Evolutionary conservation across 2,329 filamentous ascomycete species (phyloP).

Genomic region (Aspergillus fijiensis): DNA sequence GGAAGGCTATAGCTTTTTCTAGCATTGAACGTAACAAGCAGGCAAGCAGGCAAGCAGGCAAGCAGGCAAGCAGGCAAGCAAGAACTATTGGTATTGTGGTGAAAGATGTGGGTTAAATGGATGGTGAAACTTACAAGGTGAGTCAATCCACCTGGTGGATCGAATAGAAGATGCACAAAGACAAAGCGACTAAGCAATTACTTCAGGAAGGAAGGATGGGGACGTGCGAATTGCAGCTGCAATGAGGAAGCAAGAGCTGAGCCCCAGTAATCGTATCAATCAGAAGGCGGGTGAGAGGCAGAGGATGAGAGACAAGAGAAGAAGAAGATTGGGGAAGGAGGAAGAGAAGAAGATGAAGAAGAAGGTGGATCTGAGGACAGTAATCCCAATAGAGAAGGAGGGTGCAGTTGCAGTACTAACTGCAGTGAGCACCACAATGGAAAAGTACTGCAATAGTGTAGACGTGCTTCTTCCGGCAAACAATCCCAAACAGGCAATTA

Average conservation of each 20-base stretch:
- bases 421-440: not conserved
- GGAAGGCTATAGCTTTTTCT: not conserved
- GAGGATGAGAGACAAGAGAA: not conserved
- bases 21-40: not conserved
- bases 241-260: not conserved
- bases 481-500: conserved; percentile 13
- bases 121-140: conserved; percentile 5
- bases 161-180: not conserved
- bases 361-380: conserved; percentile 6
- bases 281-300: conserved; percentile 4
- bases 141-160: not conserved
- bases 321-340: not conserved
- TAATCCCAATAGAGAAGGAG: conserved; percentile 14
- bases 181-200: not conserved
- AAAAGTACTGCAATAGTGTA: not conserved
- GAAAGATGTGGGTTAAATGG: not conserved
- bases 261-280: not conserved
- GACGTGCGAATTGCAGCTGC: conserved; percentile 1
- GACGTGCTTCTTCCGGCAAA: conserved; percentile 1
- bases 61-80: not conserved
- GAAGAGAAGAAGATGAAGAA: conserved; percentile 3
- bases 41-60: too few species aligned
- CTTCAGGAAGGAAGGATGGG: not conserved
- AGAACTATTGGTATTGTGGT: not conserved
- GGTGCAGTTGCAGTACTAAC: not conserved